Base-by-base conservation (phyloP, 352 stramenopile species). In the Thraustochytrium striatum region DNA sequence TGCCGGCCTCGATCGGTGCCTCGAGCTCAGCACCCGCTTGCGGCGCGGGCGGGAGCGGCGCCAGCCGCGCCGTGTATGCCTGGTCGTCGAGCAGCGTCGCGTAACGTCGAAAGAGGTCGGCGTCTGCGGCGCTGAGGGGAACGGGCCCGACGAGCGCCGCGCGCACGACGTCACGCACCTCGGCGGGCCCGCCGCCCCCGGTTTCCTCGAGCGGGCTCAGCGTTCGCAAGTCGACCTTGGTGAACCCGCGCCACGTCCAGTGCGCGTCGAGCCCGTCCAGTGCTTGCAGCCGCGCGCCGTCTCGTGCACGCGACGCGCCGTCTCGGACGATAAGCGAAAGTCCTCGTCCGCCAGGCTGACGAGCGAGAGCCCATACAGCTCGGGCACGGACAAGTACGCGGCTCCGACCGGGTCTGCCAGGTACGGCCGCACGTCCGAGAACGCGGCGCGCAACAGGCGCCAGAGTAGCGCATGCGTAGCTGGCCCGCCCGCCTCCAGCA, bases 61-160 rank as follows among this genome's bases (percentile, higher is more conserved):
- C 3, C 16, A 70, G n/a, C n/a, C 53, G 50, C 0, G 13, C 30
- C 21, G 59, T 38, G 35, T 38, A 70, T 7, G 59, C 21, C 21
- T 5, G 30, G 8, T 70, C 59, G 16, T 70, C 35, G 21, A 70
- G n/a, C 19, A 33, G 53, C n/a, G 59, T 21, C 21, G 53, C 9
- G 30, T 52, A 70, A 30, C 59, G 19, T n/a, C 28, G 59, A n/a
- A 70, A 70, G 35, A 70, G 50, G 41, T 70, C 59, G 16, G 35
- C 35, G 41, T 70, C 59, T 0, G 59, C 59, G 41, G 59, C 35
- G 5, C 21, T 38, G 30, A 70, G 36, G 9, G 59, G 59, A 52
- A 70, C 50, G 25, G 59, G 59, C 11, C 59, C 59, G 35, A 70
- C 53, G 0, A 38, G 21, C 3, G 59, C 59, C 16, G 35, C 50